Conservation (phyloP, 768 basidiomycete genomes). For the Rhizopogon roseolus region DNA sequence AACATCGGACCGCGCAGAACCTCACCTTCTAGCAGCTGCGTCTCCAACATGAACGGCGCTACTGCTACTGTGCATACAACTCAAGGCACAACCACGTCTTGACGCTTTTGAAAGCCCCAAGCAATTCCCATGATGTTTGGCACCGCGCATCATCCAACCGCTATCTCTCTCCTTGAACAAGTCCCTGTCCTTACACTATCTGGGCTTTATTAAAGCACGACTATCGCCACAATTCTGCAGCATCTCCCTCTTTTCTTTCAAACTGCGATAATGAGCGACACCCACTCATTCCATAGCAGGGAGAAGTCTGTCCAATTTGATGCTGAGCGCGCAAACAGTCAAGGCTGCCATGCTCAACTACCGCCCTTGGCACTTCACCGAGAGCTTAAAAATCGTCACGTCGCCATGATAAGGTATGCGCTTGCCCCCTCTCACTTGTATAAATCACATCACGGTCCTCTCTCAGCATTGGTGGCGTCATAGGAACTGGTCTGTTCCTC, state of each 20-base stretch:
- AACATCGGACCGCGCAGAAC: no score
- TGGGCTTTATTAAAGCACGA: conserved; percentile 28
- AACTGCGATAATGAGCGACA: neutral
- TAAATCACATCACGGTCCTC: neutral
- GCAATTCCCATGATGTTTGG: neutral
- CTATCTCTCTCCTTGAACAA: neutral
- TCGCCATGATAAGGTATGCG: conserved; percentile 30
- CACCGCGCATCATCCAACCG: neutral
- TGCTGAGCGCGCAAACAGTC: neutral
- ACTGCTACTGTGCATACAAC: no score
- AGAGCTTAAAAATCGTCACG: conserved; percentile 28
- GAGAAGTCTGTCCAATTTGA: neutral
- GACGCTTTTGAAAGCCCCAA: neutral
- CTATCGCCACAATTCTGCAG: no score
- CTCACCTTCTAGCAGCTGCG: no score
- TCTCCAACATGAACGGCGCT: no score
- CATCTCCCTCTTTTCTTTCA: neutral
- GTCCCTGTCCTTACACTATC: neutral
- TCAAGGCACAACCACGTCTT: no score
- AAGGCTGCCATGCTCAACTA: neutral
- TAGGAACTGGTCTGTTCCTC: conserved; percentile 36
- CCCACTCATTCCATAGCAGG: neutral
- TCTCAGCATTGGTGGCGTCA: conserved; percentile 32
- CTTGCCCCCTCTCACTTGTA: neutral
- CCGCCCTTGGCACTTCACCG: conserved; percentile 12